Conservation (phyloP, 805 yeast species). For the Candida palmyrensis region DNA sequence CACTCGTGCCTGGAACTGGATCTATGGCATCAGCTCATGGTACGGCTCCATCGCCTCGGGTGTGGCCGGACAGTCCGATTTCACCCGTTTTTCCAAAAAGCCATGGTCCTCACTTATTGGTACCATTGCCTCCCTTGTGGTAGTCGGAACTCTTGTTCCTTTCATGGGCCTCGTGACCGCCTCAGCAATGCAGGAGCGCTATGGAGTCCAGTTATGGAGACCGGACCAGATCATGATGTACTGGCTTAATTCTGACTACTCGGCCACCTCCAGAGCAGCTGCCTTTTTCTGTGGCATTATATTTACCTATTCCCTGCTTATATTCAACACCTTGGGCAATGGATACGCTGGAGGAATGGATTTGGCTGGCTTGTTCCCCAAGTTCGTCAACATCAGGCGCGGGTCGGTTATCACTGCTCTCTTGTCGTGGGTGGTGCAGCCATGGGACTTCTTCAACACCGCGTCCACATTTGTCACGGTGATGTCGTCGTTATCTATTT, state of each 20-base stretch:
- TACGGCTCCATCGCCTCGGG: constrained; percentile 34
- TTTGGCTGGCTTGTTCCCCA: constrained; percentile 42
- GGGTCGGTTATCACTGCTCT: constrained; percentile 33
- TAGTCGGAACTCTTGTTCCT: constrained; percentile 41
- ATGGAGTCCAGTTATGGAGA: constrained; percentile 40
- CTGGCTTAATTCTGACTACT: constrained; percentile 37
- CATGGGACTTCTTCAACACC: constrained; percentile 16
- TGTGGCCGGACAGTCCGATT: constrained; percentile 35
- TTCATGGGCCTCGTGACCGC: constrained; percentile 43
- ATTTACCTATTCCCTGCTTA: constrained; percentile 27
- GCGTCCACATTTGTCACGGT: constrained; percentile 13
- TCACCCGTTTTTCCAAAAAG: constrained; percentile 32
- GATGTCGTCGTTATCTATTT: constrained; percentile 14
- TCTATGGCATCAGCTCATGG: constrained; percentile 33
- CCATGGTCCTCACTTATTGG: constrained; percentile 24
- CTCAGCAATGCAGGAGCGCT: constrained; percentile 32
- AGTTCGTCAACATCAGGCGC: constrained; percentile 37
- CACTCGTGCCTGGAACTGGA: constrained; percentile 37
- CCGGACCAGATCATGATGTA: constrained; percentile 37
- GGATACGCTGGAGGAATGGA: constrained; percentile 57
- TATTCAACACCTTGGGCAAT: constrained; percentile 29
- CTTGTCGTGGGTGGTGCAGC: constrained; percentile 18
- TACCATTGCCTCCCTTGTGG: constrained; percentile 26
- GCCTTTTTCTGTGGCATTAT: constrained; percentile 38
- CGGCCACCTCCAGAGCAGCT: constrained; percentile 40